These are phyloP conservation scores for Delonix regia DNA, from an alignment of 306 rosid species.

Conservation along the genomic window DNA sequence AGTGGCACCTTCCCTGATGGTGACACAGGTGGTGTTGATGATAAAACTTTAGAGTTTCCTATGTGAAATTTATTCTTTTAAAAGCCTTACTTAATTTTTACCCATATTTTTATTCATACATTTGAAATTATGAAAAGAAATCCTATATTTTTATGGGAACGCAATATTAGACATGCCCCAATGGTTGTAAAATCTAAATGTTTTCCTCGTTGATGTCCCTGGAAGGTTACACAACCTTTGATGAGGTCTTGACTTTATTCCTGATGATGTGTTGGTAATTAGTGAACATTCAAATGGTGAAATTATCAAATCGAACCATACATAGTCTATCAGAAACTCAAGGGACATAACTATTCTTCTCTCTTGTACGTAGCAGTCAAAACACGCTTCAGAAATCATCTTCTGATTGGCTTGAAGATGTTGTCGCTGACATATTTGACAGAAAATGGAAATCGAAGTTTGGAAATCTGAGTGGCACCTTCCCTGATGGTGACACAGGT, in stretches of 20 bases:
- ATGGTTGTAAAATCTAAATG: no score
- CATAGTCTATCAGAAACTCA: constrained; percentile 22
- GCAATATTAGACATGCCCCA: no score
- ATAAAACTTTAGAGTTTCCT: no score
- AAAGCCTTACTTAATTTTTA: no score
- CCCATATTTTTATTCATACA: no score
- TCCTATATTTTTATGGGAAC: no score
- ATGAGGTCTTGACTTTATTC: neutral
- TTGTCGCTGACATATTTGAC: constrained; percentile 41
- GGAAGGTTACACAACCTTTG: no score
- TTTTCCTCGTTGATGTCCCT: no score
- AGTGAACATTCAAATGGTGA: neutral
- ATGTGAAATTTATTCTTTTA: no score
- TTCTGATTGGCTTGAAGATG: constrained; percentile 59
- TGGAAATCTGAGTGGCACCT: constrained; percentile 38
- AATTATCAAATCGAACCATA: neutral
- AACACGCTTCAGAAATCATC: constrained; percentile 55
- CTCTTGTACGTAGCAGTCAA: neutral
- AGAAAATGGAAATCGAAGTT: constrained; percentile 53
- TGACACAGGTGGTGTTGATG: constrained; percentile 55
- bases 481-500: constrained; percentile 59
- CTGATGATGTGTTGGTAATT: neutral
- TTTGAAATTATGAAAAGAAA: no score
- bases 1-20: constrained; percentile 41
- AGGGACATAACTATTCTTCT: constrained; percentile 20